Evolutionary conservation across 768 basidiomycete genomes (phyloP).

Genomic region (Amylocystis lapponica): DNA sequence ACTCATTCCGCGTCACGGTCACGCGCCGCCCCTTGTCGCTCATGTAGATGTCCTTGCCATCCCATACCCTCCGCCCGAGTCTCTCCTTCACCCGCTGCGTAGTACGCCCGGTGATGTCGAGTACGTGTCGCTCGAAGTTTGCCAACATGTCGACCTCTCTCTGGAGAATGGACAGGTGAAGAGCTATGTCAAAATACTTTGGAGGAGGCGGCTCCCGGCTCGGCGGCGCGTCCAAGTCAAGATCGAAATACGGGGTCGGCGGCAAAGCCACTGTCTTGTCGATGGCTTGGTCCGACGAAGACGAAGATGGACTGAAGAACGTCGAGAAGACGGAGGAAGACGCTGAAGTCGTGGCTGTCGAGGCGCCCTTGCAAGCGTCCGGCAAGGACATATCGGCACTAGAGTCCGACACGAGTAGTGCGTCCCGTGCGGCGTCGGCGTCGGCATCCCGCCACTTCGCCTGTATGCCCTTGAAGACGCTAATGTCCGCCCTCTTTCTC

Average conservation of each 20-base stretch:
- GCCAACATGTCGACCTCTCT: conserved; percentile 49
- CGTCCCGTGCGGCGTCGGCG: neutral
- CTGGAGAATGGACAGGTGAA: conserved; percentile 52
- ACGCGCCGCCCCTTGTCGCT: conserved; percentile 24
- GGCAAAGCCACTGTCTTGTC: conserved; percentile 1
- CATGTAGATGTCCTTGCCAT: conserved; percentile 50
- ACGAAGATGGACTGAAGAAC: conserved; percentile 13
- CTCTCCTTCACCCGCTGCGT: conserved; percentile 66
- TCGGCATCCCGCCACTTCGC: neutral
- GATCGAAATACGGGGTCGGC: conserved; percentile 23
- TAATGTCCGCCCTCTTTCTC: conserved; percentile 44
- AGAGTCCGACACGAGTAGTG: neutral
- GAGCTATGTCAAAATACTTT: conserved; percentile 43
- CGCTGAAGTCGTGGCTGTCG: neutral
- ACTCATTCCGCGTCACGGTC: conserved; percentile 36
- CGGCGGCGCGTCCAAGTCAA: conserved; percentile 25
- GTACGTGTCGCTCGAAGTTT: conserved; percentile 36
- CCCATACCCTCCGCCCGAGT: conserved; percentile 75
- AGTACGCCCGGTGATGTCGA: conserved; percentile 42
- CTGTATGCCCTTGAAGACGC: conserved; percentile 23
- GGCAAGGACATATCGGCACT: neutral
- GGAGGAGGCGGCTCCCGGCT: conserved; percentile 15
- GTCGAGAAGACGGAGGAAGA: conserved; percentile 5
- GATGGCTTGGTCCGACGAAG: conserved; percentile 2
- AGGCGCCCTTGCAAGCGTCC: no score